Evolutionary conservation across 2,329 filamentous ascomycete genomes (phyloP), one percentile per base, ranked within the genome.

Genomic region (Dothideomycetes sp.): DNA sequence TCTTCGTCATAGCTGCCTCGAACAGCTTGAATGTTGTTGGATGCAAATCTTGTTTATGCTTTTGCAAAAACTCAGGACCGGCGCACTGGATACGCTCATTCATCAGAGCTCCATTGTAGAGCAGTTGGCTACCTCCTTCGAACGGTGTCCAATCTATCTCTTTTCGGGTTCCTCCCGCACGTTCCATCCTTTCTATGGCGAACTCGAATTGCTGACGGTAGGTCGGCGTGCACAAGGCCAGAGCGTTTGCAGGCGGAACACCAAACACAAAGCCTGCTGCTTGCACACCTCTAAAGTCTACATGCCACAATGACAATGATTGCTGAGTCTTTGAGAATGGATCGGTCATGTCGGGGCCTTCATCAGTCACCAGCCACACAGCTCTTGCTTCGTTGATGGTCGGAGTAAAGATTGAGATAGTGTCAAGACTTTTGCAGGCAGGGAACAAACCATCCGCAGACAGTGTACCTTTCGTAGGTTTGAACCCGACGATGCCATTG

Each of bases 91-190:
- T 59, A 12, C 74, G 64, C 51, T 78, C 74, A 2, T 67, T 70
- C 1, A 78, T 70, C 53, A 76, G 71, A 0, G 72, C 69, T 0
- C 73, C 73, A 16, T 71, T 67, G 50, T 78, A 78, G 0, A 78
- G 58, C 2, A 78, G 60, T 35, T 67, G 59, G 3, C 69, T 72
- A 4, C 71, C 72, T 35, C 65, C 63, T 41, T 74, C 67, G 27
- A 78, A 70, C 2, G 61, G 54, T 1, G 56, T 49, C 55, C 73
- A 76, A 48, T 74, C 67, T 17, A 68, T 54, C 2, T 65, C 55
- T 20, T 59, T 50, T 7, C 71, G 53, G 0, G 51, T 53, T 36
- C 69, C 70, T 0, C 68, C 69, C 1, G 65, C 54, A 2, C 37
- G 49, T 46, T 62, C 53, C 3, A 71, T 52, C 4, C 49, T 48